Percentiles rank a stretch among this genome's conserved stretches.
phyloP scores from a whole-genome alignment of 352 stramenopile genomes.

The Pythium graminicola region DNA sequence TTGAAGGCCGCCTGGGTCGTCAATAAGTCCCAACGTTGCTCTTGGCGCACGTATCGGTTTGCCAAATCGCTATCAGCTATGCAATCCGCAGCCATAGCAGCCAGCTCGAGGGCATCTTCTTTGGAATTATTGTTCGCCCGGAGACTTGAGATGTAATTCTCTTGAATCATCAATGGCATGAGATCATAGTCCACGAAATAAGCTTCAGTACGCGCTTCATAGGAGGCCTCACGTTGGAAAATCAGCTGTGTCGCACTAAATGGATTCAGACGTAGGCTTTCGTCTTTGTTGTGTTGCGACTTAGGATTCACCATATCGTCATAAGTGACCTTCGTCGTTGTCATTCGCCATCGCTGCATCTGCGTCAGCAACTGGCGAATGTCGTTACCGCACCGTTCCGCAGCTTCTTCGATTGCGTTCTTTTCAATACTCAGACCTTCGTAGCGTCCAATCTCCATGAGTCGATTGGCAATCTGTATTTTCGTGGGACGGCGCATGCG shows the following conservation, averaged over 20 bases:
- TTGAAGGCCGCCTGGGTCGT: constrained; percentile 89
- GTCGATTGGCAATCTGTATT: constrained; percentile 86
- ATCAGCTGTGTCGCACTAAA: constrained; percentile 95
- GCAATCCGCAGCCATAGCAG: constrained; percentile 89
- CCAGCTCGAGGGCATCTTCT: constrained; percentile 74
- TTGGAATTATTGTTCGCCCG: constrained; percentile 63
- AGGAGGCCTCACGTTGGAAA: constrained; percentile 75
- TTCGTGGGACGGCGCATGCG: constrained; percentile 93
- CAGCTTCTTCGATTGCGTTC: constrained; percentile 96
- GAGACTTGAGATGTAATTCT: constrained; percentile 82
- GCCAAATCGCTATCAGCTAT: constrained; percentile 83
- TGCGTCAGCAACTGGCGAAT: constrained; percentile 96
- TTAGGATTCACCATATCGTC: constrained; percentile 74
- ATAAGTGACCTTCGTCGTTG: constrained; percentile 76
- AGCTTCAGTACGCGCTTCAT: constrained; percentile 90
- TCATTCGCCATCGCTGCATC: constrained; percentile 95
- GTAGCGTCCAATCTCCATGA: constrained; percentile 86
- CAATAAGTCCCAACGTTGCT: constrained; percentile 94
- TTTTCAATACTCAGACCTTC: constrained; percentile 92
- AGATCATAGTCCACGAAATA: constrained; percentile 99
- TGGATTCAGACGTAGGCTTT: constrained; percentile 90
- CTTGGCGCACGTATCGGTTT: constrained; percentile 65
- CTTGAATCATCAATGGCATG: constrained; percentile 95
- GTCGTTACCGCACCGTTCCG: constrained; percentile 96
- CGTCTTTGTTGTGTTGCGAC: constrained; percentile 87